These are phyloP conservation scores for Globisporangium megalacanthum DNA, from an alignment of 352 stramenopile species.

Conservation along the genomic window DNA sequence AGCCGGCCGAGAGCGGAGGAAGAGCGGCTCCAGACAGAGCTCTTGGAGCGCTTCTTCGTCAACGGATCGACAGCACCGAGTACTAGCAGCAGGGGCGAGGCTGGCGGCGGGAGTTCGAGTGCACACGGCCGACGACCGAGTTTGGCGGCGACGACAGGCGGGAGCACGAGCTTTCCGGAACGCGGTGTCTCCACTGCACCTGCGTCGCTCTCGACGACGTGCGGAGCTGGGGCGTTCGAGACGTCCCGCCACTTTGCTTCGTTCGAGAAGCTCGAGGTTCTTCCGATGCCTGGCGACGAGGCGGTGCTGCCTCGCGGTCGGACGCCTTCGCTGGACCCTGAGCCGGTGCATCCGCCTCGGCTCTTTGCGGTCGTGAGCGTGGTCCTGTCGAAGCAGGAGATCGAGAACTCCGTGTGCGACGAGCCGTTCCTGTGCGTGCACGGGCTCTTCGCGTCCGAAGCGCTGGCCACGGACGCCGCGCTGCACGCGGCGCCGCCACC, in stretches of 20 bases:
- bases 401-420: constrained; percentile 28
- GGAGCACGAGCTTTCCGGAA: neutral
- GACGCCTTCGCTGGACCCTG: neutral
- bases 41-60: constrained; percentile 23
- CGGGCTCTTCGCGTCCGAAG: constrained; percentile 35
- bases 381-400: constrained; percentile 44
- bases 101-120: neutral
- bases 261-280: constrained; percentile 28
- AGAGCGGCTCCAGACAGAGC: constrained; percentile 27
- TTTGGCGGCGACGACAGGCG: neutral
- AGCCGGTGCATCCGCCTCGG: neutral
- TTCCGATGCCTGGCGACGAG: constrained; percentile 2
- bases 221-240: neutral
- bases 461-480: constrained; percentile 39
- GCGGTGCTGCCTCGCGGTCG: too few relatives aligned
- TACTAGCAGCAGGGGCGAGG: neutral
- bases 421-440: constrained; percentile 54
- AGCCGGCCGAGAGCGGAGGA: constrained; percentile 19
- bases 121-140: neutral
- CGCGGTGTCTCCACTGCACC: constrained; percentile 1
- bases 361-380: constrained; percentile 51
- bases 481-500: constrained; percentile 23
- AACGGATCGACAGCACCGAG: constrained; percentile 2
- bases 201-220: neutral
- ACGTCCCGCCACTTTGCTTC: constrained; percentile 22